phyloP scores from a whole-genome alignment of 139 green algal species.

The Coccomyxa sp. region DNA sequence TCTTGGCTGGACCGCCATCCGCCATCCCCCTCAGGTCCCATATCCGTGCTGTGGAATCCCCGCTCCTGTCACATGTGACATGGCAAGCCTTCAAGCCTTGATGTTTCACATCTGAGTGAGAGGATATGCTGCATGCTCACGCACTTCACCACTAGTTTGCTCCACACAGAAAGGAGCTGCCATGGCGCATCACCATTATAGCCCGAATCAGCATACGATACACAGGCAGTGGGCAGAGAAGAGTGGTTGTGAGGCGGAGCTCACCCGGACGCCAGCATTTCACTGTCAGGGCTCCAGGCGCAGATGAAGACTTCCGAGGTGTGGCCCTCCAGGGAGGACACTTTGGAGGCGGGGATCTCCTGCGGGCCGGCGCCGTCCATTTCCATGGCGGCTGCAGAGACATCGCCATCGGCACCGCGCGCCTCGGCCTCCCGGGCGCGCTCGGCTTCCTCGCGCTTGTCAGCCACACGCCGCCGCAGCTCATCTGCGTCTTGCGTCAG shows the following conservation, averaged over 20 bases:
- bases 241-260: not conserved
- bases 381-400: not conserved
- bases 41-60: constrained; percentile 79
- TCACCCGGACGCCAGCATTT: constrained; percentile 73
- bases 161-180: too few relatives aligned
- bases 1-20: not conserved
- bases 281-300: constrained; percentile 71
- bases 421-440: constrained; percentile 6
- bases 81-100: not conserved
- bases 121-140: too few relatives aligned
- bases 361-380: not conserved
- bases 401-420: too few relatives aligned
- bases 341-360: not conserved
- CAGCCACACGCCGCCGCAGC: constrained; percentile 60
- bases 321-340: constrained; percentile 12
- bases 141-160: too few relatives aligned
- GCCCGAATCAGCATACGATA: not conserved
- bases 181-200: not conserved
- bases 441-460: constrained; percentile 42
- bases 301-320: constrained; percentile 70
- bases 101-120: not conserved
- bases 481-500: constrained; percentile 85
- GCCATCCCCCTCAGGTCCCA: constrained; percentile 59
- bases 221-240: not conserved
- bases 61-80: constrained; percentile 37